These are phyloP conservation scores for Blastomyces percursus DNA, from an alignment of 2,329 filamentous ascomycete species.

Conservation along the genomic window DNA sequence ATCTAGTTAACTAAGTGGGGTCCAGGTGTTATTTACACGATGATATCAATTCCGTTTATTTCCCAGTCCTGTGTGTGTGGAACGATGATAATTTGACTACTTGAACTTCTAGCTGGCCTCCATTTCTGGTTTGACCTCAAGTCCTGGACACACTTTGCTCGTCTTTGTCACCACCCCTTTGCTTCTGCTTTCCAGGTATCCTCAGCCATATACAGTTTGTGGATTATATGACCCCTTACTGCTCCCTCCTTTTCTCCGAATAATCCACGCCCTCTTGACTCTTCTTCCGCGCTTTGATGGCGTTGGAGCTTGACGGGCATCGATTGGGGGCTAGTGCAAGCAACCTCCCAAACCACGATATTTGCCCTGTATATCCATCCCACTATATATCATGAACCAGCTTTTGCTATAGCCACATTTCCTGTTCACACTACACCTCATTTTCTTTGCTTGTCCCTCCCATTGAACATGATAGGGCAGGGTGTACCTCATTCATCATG, in stretches of 20 bases:
- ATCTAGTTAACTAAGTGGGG: neutral
- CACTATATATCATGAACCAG: neutral
- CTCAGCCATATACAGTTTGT: neutral
- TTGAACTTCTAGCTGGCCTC: neutral
- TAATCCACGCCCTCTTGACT: neutral
- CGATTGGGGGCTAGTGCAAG: neutral
- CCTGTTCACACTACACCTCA: neutral
- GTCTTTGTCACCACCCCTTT: neutral
- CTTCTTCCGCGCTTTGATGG: neutral
- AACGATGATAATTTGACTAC: neutral
- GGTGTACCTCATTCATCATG: neutral
- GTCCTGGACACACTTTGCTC: neutral
- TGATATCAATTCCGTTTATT: neutral
- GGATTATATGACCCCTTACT: neutral
- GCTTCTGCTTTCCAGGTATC: too few relatives aligned
- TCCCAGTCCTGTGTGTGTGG: neutral
- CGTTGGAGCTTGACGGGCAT: neutral
- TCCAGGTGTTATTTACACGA: neutral
- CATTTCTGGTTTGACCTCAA: neutral
- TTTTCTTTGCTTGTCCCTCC: neutral
- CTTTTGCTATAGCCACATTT: neutral
- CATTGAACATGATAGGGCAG: neutral
- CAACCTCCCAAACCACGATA: neutral
- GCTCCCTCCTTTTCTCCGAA: neutral
- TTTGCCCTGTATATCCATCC: neutral